Conservation (phyloP, 139 green algal species). For the Nannochloris sp. region DNA sequence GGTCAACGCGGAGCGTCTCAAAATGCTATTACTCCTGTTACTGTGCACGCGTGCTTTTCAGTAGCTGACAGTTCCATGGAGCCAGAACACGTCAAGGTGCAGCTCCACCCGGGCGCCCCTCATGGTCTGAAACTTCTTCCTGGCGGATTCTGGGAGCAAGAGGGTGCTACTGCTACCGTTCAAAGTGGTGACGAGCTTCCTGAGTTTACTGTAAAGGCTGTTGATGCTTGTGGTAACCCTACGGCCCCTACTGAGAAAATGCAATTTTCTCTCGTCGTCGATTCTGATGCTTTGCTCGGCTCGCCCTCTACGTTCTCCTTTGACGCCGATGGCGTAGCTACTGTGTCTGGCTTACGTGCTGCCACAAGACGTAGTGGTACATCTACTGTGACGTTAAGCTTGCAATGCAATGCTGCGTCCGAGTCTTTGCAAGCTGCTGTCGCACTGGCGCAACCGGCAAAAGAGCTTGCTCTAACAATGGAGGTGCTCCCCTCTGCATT, state of each 20-base stretch:
- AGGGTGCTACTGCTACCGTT: not conserved
- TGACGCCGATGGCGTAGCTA: conserved; percentile 10
- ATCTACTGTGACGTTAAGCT: conserved; percentile 4
- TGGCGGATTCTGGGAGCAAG: conserved; percentile 31
- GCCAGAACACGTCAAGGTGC: conserved; percentile 25
- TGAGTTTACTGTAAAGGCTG: conserved; percentile 26
- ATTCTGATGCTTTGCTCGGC: conserved; percentile 16
- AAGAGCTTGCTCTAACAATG: not conserved
- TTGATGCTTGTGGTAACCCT: conserved; percentile 55
- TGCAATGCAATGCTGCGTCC: not conserved
- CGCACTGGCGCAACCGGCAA: not conserved
- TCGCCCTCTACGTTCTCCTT: conserved; percentile 15
- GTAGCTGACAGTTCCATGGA: not conserved
- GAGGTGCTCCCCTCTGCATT: not conserved
- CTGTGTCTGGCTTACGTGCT: not conserved
- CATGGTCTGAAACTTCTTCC: conserved; percentile 32
- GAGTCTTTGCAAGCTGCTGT: not conserved
- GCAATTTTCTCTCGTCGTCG: conserved; percentile 20
- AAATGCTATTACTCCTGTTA: not conserved
- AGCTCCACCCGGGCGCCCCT: conserved; percentile 42
- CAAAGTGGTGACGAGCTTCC: conserved; percentile 21
- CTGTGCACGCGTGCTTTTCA: not conserved
- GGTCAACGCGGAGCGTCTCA: not conserved
- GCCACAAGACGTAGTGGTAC: not conserved
- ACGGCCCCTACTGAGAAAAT: conserved; percentile 32